These are phyloP conservation scores for Penicillium longicatenatum DNA, from an alignment of 495 filamentous ascomycete species.

Conservation along the genomic window DNA sequence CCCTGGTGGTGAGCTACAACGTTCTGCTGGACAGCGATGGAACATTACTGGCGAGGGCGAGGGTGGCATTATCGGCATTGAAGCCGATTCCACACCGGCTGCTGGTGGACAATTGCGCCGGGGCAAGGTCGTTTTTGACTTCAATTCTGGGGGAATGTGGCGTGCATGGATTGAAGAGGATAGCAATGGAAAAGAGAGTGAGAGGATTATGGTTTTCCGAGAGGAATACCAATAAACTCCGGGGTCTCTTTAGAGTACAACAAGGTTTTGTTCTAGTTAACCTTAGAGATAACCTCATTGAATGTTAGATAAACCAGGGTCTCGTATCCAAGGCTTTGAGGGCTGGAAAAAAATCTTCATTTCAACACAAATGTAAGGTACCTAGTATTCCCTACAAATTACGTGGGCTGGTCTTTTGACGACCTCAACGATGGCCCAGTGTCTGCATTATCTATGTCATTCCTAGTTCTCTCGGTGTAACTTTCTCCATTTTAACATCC, in stretches of 20 bases:
- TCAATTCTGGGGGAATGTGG: conserved; percentile 92
- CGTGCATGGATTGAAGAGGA: conserved; percentile 78
- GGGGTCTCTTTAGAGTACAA: neutral
- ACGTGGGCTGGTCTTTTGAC: neutral
- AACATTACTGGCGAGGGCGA: conserved; percentile 74
- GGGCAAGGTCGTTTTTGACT: conserved; percentile 66
- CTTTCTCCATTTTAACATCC: neutral
- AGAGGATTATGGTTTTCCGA: conserved; percentile 65
- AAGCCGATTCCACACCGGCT: conserved; percentile 48
- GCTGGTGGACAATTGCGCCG: conserved; percentile 32
- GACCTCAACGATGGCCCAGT: neutral
- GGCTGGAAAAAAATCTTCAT: too few relatives aligned
- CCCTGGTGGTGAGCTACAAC: conserved; percentile 71
- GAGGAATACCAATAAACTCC: conserved; percentile 36
- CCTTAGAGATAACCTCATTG: too few relatives aligned
- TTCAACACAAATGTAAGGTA: too few relatives aligned
- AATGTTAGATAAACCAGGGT: neutral
- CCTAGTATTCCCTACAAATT: neutral
- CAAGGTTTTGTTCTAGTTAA: neutral
- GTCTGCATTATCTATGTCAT: neutral
- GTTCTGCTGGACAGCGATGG: conserved; percentile 77
- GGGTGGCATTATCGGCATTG: conserved; percentile 88
- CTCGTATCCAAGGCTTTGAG: neutral
- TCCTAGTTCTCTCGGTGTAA: neutral
- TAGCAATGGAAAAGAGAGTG: conserved; percentile 54